Evolutionary conservation across 129 eudicot genomes (phyloP).

Genomic region (Artemisia annua): DNA sequence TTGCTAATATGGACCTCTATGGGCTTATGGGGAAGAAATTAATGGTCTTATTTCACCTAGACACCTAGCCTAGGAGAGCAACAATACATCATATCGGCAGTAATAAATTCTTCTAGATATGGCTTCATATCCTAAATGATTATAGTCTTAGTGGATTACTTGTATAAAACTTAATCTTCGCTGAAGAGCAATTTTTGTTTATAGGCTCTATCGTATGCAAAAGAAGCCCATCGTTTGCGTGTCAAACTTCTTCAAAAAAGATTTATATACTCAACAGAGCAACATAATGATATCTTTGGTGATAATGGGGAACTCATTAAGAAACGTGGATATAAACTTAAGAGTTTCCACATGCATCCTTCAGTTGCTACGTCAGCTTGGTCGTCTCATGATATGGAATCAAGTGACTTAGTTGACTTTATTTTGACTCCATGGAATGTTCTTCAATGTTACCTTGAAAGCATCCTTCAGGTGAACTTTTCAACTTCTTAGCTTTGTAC

Average conservation of each 20-base stretch:
- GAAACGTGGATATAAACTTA: constrained; percentile 43
- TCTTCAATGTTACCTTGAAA: constrained; percentile 86
- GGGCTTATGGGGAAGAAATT: not conserved
- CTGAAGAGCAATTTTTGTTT: constrained; percentile 17
- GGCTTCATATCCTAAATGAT: constrained; percentile 4
- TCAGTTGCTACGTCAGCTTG: constrained; percentile 51
- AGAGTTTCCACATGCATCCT: constrained; percentile 44
- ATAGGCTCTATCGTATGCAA: constrained; percentile 84
- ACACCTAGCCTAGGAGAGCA: not conserved
- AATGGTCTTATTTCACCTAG: not conserved
- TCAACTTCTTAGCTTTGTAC: constrained; percentile 5
- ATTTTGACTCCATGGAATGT: constrained; percentile 89
- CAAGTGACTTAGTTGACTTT: constrained; percentile 46
- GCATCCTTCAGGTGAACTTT: constrained; percentile 77
- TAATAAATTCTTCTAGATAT: not conserved
- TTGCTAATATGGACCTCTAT: not conserved
- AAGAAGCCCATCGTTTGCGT: constrained; percentile 81
- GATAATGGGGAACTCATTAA: constrained; percentile 46
- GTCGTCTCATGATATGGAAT: constrained; percentile 28
- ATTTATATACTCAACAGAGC: constrained; percentile 56
- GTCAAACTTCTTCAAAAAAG: constrained; percentile 59
- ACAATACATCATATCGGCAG: not conserved
- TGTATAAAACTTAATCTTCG: not conserved
- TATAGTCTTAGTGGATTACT: constrained; percentile 11
- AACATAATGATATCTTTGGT: constrained; percentile 37